Base-by-base conservation (phyloP, 2,329 filamentous ascomycete genomes). In the Monilinia polystroma region DNA sequence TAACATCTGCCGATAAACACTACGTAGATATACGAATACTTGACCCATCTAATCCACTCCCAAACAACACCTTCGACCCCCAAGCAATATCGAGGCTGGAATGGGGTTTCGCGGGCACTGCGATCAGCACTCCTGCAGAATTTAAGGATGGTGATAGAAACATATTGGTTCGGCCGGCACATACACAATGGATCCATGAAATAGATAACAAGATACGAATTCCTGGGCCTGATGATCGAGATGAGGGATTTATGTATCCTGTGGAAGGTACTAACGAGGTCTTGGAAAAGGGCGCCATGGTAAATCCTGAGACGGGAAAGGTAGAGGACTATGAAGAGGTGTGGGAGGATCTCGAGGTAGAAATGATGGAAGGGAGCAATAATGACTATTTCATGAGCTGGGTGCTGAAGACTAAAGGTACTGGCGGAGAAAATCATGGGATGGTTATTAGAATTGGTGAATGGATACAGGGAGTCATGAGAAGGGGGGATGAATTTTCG, bases 231-330 rank as follows among this genome's bases (percentile, higher is more conserved):
- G 68, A 72, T 45, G 71, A 73, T 6, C 59, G 58, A 35, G 76
- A 77, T 69, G 74, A 77, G 59, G 76, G 76, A 0, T 70, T 75
- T 41, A 74, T 77, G 74, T 71, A 65, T n/a, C 70, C 71, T 1
- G 66, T 71, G 56, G 38, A 70, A 35, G 68, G 73, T 6, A 67
- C 45, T 20, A 51, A 49, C 23, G 69, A 73, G 38, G 70, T 74
- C 18, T 56, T 78, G 43, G 76, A 78, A 45, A 70, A 68, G 10
- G 76, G 76, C 1, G 66, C 38, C 2, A 75, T 75, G 69, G 59
- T 68, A 1, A 70, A 77, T 67, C 72, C 73, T 1, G 68, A 64
- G 10, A 77, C 69, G 0, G 76, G 76, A 2, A 55, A 68, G 4
- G 67, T 73, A 29, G 72, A 72, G 32, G 69, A 70, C 4, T 78